Evolutionary conservation across 2,329 filamentous ascomycete genomes (phyloP).

Genomic region (Aspergillus sp.): DNA sequence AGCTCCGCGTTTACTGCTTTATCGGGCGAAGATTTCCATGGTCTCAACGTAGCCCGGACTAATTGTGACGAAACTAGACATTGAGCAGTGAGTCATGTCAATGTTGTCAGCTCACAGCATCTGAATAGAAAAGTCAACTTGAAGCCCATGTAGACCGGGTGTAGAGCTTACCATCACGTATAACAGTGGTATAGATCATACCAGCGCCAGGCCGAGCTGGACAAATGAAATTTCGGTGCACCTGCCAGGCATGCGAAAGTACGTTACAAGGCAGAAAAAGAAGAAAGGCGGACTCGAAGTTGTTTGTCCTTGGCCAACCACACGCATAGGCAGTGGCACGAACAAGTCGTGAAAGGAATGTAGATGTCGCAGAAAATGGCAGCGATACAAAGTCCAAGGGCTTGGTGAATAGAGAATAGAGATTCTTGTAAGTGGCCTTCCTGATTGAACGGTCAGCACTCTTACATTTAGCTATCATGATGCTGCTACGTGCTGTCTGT

Average conservation of each 20-base stretch:
- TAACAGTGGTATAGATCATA: background rate
- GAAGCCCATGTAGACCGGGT: too few species aligned
- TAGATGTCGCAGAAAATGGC: background rate
- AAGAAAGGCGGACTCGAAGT: background rate
- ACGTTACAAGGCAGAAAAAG: background rate
- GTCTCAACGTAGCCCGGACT: too few species aligned
- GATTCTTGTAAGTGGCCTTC: background rate
- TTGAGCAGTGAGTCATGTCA: too few species aligned
- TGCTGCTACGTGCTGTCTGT: background rate
- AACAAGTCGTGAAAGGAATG: background rate
- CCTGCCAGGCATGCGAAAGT: background rate
- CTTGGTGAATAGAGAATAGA: background rate
- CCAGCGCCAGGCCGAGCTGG: background rate
- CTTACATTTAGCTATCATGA: slow-evolving; percentile 1
- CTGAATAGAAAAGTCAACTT: too few species aligned
- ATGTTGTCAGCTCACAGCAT: too few species aligned
- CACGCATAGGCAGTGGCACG: background rate
- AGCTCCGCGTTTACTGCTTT: too few species aligned
- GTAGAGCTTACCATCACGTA: background rate
- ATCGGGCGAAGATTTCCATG: too few species aligned
- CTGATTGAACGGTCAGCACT: background rate
- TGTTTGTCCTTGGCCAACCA: background rate
- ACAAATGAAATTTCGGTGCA: background rate
- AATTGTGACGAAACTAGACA: too few species aligned
- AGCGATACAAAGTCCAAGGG: background rate